phyloP scores from a whole-genome alignment of 768 basidiomycete species.

The Asterophora lycoperdoides region DNA sequence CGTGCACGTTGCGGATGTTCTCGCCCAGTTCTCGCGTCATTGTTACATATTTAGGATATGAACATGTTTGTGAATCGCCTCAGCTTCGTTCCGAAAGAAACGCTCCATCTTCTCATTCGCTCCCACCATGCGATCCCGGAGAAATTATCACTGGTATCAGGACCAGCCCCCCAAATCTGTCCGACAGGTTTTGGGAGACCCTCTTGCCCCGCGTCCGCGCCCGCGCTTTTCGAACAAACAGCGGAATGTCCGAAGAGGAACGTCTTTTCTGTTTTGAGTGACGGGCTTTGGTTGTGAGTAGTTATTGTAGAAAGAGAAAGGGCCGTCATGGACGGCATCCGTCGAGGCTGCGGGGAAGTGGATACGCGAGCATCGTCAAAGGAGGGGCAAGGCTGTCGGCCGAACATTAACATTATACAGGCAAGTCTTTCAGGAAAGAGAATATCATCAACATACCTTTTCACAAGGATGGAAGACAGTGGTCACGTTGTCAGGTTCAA shows the following conservation, averaged over 20 bases:
- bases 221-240: slow-evolving; percentile 26
- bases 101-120: slow-evolving; percentile 17
- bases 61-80: slow-evolving; percentile 15
- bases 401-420: background rate
- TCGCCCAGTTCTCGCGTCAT: background rate
- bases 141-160: background rate
- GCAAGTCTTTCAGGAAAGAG: background rate
- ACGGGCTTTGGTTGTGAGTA: slow-evolving; percentile 24
- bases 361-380: background rate
- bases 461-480: slow-evolving; percentile 1
- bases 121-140: slow-evolving; percentile 15
- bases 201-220: slow-evolving; percentile 18
- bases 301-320: slow-evolving; percentile 13
- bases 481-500: slow-evolving; percentile 17
- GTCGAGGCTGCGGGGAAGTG: background rate
- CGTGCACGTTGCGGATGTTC: slow-evolving; percentile 1
- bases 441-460: slow-evolving; percentile 4
- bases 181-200: slow-evolving; percentile 14
- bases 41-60: slow-evolving; percentile 7
- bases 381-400: slow-evolving; percentile 6
- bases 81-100: slow-evolving; percentile 18
- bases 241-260: slow-evolving; percentile 26
- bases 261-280: slow-evolving; percentile 34
- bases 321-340: slow-evolving; percentile 8
- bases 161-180: background rate